Evolutionary conservation across 2,329 filamentous ascomycete genomes (phyloP), one percentile per base, ranked within the genome.

Genomic region (Lecanosticta acicola): DNA sequence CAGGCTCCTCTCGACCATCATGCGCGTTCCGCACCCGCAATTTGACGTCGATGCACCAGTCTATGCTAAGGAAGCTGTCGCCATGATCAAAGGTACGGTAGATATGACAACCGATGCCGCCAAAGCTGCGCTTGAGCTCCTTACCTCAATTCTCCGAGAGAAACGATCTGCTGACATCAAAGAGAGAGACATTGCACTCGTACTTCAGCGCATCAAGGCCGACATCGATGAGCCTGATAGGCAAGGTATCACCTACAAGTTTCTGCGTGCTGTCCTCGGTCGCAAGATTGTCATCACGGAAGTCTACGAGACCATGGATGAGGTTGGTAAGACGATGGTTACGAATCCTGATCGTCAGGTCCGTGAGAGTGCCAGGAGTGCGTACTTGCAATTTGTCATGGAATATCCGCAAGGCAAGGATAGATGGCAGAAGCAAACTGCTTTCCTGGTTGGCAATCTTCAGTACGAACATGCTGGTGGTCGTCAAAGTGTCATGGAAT

Each of bases 391-490:
- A 56, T 98, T 98, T 69, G 72, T 98, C 45, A 81, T 90, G 55
- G 89, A 96, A 43, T 98, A 96, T 61, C 91, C 93, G 0, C 93
- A 97, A 65, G 88, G 85, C 59, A 90, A 89, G 67, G 85, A 82
- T 52, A 79, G 93, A 11, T 94, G 93, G 83, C 78, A 80, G 32
- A 94, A 94, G 64, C 91, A 97, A 63, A 77, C 96, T 41, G 81
- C 78, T 45, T 98, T 97, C 63, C 75, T 98, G 39, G 79, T 94
- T 40, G 86, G 87, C 59, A 98, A 98, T 61, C 73, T 98, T 54
- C 84, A 91, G 49, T 98, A 96, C 65, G 81, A 91, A 35, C 82
- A 94, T 59, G 83, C 89, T 56, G 86, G 93, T 49, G 93, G 93
- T 20, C 80, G 94, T 32, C 76, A 95, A 50, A 96, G 90, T 1